phyloP scores from a whole-genome alignment of 495 filamentous ascomycete species.

The Sordaria brevicollis region DNA sequence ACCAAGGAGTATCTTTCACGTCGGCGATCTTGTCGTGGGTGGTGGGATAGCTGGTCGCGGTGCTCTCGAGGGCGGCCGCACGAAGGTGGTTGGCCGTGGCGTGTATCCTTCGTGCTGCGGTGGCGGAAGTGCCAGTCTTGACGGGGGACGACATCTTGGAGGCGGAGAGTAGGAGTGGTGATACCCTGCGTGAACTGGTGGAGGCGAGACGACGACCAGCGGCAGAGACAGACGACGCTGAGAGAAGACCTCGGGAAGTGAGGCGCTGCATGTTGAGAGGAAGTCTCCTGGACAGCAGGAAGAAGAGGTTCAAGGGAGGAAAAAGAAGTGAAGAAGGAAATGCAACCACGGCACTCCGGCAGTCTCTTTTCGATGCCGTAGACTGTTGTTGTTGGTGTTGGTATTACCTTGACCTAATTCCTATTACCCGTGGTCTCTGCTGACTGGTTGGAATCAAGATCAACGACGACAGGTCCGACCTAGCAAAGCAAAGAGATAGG shows the following conservation, averaged over 20 bases:
- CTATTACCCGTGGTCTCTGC: neutral
- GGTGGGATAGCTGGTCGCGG: conserved; percentile 65
- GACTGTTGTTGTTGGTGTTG: neutral
- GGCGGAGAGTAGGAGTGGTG: conserved; percentile 11
- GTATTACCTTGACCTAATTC: neutral
- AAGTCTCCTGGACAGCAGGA: conserved; percentile 24
- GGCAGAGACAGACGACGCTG: conserved; percentile 15
- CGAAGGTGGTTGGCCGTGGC: conserved; percentile 50
- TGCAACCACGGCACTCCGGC: neutral
- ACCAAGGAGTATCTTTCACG: conserved; percentile 76
- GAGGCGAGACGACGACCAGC: conserved; percentile 3
- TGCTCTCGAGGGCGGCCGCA: conserved; percentile 41
- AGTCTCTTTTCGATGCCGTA: neutral
- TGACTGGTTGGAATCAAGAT: neutral
- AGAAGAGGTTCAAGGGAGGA: neutral
- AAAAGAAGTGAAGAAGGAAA: neutral
- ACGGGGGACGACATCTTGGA: conserved; percentile 26
- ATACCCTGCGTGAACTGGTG: conserved; percentile 4
- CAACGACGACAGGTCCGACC: too few relatives aligned
- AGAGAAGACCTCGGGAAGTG: conserved; percentile 12
- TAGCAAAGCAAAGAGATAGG: neutral
- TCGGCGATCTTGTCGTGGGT: conserved; percentile 67
- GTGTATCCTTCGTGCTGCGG: conserved; percentile 40
- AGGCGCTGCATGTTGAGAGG: conserved; percentile 26
- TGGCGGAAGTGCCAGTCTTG: conserved; percentile 13